phyloP scores from a whole-genome alignment of 768 basidiomycete species.

The Leccinum pellstonianum region DNA sequence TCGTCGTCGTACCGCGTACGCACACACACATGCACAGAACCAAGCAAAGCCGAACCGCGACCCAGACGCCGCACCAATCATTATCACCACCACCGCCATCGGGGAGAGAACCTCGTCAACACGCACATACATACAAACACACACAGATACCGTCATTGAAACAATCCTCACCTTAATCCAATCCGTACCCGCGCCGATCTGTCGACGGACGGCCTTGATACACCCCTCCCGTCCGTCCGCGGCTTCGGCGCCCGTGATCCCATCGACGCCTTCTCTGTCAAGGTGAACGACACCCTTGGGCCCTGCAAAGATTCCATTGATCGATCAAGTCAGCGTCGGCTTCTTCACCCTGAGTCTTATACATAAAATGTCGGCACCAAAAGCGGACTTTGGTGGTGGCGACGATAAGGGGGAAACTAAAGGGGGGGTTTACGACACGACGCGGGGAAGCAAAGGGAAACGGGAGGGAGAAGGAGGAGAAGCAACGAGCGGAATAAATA shows the following conservation, averaged over 20 bases:
- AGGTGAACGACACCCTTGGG: constrained; percentile 49
- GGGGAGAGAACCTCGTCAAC: not conserved
- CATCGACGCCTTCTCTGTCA: constrained; percentile 52
- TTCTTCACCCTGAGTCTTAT: not conserved
- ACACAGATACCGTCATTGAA: not conserved
- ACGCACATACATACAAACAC: constrained; percentile 1
- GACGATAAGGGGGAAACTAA: constrained; percentile 14
- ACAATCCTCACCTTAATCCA: constrained; percentile 54
- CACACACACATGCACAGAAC: not conserved
- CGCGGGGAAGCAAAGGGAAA: constrained; percentile 1
- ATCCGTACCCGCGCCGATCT: constrained; percentile 65
- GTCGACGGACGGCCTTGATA: constrained; percentile 52
- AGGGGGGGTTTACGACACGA: not conserved
- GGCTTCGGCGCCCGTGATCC: constrained; percentile 54
- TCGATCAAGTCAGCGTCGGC: not conserved
- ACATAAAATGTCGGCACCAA: not conserved
- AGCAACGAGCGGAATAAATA: not conserved
- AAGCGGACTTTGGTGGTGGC: constrained; percentile 13
- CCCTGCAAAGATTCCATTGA: constrained; percentile 36
- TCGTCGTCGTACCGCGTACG: not conserved
- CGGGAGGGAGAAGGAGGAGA: not conserved
- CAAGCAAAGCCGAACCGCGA: not conserved
- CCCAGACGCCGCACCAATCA: not conserved
- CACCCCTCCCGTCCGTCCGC: constrained; percentile 60
- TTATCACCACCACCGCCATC: not conserved